A percentile compares a stretch with the other conserved stretches of the same genome.
Evolutionary conservation across 805 yeast genomes (phyloP).

Genomic region (Grigorovia yakushimaensis): DNA sequence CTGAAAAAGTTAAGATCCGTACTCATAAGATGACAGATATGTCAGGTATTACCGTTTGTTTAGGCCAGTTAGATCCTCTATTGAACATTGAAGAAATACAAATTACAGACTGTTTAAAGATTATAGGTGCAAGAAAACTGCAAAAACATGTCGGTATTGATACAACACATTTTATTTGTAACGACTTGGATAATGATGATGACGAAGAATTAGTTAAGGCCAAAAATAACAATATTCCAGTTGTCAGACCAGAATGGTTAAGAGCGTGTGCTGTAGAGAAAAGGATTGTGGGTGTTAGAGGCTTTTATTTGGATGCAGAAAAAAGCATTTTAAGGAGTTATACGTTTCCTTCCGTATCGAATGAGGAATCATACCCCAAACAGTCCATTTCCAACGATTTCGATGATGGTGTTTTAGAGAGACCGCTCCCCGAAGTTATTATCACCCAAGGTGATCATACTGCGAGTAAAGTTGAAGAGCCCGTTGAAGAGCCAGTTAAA

Average conservation of each 20-base stretch:
- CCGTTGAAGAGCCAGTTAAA: background rate
- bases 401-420: background rate
- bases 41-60: constrained; percentile 82
- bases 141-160: constrained; percentile 71
- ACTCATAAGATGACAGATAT: constrained; percentile 96
- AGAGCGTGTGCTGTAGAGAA: constrained; percentile 87
- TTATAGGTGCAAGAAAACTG: constrained; percentile 77
- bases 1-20: constrained; percentile 56
- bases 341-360: constrained; percentile 30
- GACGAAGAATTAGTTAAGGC: constrained; percentile 64
- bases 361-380: constrained; percentile 1
- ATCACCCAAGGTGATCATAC: too few species aligned
- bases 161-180: constrained; percentile 83
- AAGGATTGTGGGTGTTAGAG: constrained; percentile 86
- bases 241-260: constrained; percentile 94
- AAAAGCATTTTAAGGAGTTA: constrained; percentile 35
- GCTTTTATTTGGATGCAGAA: constrained; percentile 59
- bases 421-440: constrained; percentile 1
- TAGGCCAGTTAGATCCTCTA: constrained; percentile 67
- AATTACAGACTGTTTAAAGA: constrained; percentile 47
- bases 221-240: constrained; percentile 75
- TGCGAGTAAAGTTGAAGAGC: too few species aligned
- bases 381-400: background rate
- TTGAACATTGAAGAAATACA: constrained; percentile 40
- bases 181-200: constrained; percentile 22